A percentile compares a stretch with the other conserved stretches of the same genome.
phyloP scores from a whole-genome alignment of 2,329 filamentous ascomycete species.

The Fusarium udum region DNA sequence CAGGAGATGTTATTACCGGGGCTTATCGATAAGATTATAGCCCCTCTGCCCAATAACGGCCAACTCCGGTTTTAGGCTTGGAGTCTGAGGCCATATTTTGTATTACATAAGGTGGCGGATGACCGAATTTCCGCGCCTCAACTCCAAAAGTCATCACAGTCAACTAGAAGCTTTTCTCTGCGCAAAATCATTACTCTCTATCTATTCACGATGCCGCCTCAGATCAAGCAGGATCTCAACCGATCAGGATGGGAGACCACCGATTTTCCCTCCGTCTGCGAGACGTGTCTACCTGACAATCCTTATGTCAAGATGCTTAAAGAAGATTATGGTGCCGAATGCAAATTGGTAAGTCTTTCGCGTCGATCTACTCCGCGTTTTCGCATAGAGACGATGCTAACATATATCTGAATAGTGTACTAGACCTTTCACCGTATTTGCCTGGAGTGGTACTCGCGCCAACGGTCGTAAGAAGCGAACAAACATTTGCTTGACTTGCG shows the following conservation, averaged over 20 bases:
- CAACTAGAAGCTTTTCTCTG: conserved; percentile 19
- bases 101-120: conserved; percentile 43
- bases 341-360: conserved; percentile 65
- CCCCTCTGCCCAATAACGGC: conserved; percentile 25
- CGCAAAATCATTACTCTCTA: conserved; percentile 34
- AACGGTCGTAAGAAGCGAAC: conserved; percentile 89
- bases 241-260: conserved; percentile 95
- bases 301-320: conserved; percentile 99
- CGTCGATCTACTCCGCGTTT: not conserved
- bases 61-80: conserved; percentile 15
- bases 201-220: conserved; percentile 73
- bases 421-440: conserved; percentile 93
- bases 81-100: conserved; percentile 13
- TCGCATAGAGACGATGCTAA: not conserved
- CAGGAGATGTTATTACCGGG: not conserved
- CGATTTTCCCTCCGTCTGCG: conserved; percentile 87
- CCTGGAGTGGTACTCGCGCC: conserved; percentile 92
- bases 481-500: conserved; percentile 95
- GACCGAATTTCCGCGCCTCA: conserved; percentile 41
- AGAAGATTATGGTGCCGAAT: conserved; percentile 91
- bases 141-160: conserved; percentile 40
- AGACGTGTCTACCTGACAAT: conserved; percentile 94
- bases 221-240: conserved; percentile 97
- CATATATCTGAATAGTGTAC: conserved; percentile 68
- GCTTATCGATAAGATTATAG: conserved; percentile 43